A percentile compares a stretch with the other conserved stretches of the same genome.
Evolutionary conservation across 805 yeast species (phyloP).

Genomic region (Cyberlindnera americana): DNA sequence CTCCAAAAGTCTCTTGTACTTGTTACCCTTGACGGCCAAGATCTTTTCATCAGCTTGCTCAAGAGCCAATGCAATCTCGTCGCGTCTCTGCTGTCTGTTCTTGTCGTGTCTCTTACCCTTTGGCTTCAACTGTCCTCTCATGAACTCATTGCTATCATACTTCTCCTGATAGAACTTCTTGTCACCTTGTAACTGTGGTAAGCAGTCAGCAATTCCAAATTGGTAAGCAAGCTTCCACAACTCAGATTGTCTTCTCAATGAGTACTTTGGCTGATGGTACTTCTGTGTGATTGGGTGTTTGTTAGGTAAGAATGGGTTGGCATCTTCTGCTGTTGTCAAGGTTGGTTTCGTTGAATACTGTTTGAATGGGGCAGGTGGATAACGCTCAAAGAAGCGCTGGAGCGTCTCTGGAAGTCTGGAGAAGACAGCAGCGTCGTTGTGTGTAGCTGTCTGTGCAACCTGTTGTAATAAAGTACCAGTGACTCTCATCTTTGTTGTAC

Average conservation of each 20-base stretch:
- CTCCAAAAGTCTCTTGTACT: slow-evolving; percentile 26
- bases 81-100: slow-evolving; percentile 53
- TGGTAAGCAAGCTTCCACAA: slow-evolving; percentile 77
- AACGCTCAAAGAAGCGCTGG: slow-evolving; percentile 70
- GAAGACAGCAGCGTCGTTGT: slow-evolving; percentile 40
- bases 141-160: slow-evolving; percentile 60
- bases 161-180: slow-evolving; percentile 79
- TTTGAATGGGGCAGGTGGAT: slow-evolving; percentile 80
- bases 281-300: slow-evolving; percentile 77
- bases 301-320: slow-evolving; percentile 86
- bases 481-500: slow-evolving; percentile 8
- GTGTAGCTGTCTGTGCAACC: slow-evolving; percentile 5
- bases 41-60: slow-evolving; percentile 64
- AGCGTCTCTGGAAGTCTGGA: slow-evolving; percentile 64
- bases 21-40: slow-evolving; percentile 39
- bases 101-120: slow-evolving; percentile 83
- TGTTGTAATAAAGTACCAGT: slow-evolving; percentile 6
- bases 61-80: slow-evolving; percentile 62
- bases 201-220: slow-evolving; percentile 72
- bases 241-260: slow-evolving; percentile 79
- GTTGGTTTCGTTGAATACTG: slow-evolving; percentile 64
- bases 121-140: slow-evolving; percentile 74
- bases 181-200: slow-evolving; percentile 50
- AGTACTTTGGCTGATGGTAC: slow-evolving; percentile 74
- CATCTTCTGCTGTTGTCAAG: slow-evolving; percentile 58